phyloP scores from a whole-genome alignment of 2,329 filamentous ascomycete genomes.

The Monilinia laxa region DNA sequence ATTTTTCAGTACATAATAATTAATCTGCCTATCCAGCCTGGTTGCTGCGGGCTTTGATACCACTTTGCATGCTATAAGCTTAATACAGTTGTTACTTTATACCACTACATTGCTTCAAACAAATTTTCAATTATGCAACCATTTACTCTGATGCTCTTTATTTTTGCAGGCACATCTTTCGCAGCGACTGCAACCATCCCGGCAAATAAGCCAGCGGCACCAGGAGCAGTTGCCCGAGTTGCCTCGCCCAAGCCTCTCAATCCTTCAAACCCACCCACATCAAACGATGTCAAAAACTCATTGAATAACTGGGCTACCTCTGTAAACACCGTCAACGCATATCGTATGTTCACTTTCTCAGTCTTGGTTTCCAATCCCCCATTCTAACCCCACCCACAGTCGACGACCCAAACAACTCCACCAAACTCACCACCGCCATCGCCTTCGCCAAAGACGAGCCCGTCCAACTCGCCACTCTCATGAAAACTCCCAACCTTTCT shows the following conservation, averaged over 20 bases:
- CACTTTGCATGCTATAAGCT: neutral
- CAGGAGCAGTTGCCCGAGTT: slow-evolving; percentile 13
- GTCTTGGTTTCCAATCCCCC: neutral
- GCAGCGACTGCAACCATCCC: neutral
- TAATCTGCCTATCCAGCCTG: slow-evolving; percentile 15
- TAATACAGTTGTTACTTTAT: slow-evolving; percentile 3
- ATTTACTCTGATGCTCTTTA: slow-evolving; percentile 5
- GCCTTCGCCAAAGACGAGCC: slow-evolving; percentile 30
- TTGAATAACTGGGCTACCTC: slow-evolving; percentile 27
- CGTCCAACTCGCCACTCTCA: slow-evolving; percentile 27
- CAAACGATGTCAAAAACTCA: slow-evolving; percentile 27
- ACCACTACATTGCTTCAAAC: neutral
- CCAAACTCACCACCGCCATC: slow-evolving; percentile 26
- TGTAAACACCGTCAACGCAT: slow-evolving; percentile 29
- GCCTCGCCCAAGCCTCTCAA: slow-evolving; percentile 20
- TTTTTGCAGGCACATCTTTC: slow-evolving; percentile 17
- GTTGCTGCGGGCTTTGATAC: slow-evolving; percentile 14
- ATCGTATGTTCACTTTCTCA: slow-evolving; percentile 21
- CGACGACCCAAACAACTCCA: slow-evolving; percentile 20
- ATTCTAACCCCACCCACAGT: slow-evolving; percentile 13
- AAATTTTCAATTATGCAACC: neutral
- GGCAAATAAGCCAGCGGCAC: neutral
- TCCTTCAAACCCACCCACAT: slow-evolving; percentile 27
- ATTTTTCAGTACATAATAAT: slow-evolving; percentile 1
- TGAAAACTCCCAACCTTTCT: slow-evolving; percentile 26